Evolutionary conservation across 257 asterid species (phyloP).

Genomic region (Capsicum chinense): DNA sequence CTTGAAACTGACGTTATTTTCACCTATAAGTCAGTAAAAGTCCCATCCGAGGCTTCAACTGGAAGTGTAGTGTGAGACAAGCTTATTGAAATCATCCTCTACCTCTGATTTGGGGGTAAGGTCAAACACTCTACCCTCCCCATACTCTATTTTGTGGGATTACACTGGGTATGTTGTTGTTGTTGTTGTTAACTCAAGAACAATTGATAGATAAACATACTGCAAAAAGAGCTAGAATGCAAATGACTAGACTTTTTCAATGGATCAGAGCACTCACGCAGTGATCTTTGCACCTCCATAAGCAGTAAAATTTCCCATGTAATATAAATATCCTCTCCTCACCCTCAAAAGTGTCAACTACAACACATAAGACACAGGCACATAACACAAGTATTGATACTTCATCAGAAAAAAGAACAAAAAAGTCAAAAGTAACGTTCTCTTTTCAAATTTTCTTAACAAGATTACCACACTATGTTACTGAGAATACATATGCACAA

Average conservation of each 20-base stretch:
- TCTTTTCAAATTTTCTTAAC: background rate
- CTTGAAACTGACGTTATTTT: background rate
- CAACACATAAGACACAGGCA: background rate
- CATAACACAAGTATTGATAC: background rate
- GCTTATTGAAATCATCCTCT: no score
- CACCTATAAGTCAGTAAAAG: background rate
- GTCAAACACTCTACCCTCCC: no score
- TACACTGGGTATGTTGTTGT: no score
- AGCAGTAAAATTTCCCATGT: background rate
- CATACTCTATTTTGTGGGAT: no score
- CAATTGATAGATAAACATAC: background rate
- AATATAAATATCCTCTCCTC: background rate
- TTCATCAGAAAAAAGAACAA: background rate
- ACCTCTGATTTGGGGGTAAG: no score
- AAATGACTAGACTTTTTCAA: background rate
- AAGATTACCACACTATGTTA: background rate
- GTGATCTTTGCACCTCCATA: background rate
- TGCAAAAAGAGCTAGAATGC: background rate
- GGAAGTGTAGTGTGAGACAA: background rate
- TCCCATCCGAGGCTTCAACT: background rate
- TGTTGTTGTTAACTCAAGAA: background rate
- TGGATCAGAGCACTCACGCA: background rate
- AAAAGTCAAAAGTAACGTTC: background rate
- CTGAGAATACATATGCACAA: background rate
- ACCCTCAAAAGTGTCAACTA: background rate